Evolutionary conservation across 179 eudicot genomes (phyloP).

Genomic region (Patellifolia procumbens): DNA sequence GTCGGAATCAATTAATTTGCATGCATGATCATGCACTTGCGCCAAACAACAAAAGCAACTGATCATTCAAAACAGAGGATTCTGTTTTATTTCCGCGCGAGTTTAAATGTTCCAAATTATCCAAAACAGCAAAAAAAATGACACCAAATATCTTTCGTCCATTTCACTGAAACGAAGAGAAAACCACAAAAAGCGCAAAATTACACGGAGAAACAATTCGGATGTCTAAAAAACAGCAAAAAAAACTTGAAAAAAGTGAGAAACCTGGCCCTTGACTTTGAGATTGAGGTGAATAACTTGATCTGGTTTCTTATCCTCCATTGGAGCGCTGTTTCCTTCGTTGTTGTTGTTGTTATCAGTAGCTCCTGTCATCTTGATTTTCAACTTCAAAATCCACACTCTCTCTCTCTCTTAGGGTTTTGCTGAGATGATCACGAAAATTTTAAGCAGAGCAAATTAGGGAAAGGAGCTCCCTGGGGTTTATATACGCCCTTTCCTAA

Average conservation of each 20-base stretch:
- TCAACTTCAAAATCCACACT: not conserved
- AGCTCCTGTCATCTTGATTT: constrained; percentile 1
- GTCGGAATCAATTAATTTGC: not conserved
- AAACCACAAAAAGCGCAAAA: not conserved
- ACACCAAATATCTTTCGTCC: too few species aligned
- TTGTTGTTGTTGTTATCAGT: constrained; percentile 18
- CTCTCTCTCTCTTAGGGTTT: constrained; percentile 28
- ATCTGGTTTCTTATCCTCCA: constrained; percentile 43
- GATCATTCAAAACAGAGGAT: not conserved
- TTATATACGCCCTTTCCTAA: not conserved
- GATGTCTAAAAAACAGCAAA: not conserved
- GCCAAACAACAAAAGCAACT: not conserved
- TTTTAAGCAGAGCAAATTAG: not conserved
- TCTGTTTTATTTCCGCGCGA: not conserved
- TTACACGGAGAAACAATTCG: not conserved
- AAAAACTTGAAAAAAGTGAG: not conserved
- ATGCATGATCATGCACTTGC: not conserved
- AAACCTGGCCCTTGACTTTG: constrained; percentile 49
- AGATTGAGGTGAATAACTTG: constrained; percentile 35
- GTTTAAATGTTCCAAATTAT: not conserved
- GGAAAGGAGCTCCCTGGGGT: not conserved
- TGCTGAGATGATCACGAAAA: not conserved
- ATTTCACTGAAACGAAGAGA: not conserved
- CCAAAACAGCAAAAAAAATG: not conserved
- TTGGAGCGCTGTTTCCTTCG: constrained; percentile 18